Evolutionary conservation across 2,329 filamentous ascomycete genomes (phyloP).

Genomic region (Alternaria conjuncta): DNA sequence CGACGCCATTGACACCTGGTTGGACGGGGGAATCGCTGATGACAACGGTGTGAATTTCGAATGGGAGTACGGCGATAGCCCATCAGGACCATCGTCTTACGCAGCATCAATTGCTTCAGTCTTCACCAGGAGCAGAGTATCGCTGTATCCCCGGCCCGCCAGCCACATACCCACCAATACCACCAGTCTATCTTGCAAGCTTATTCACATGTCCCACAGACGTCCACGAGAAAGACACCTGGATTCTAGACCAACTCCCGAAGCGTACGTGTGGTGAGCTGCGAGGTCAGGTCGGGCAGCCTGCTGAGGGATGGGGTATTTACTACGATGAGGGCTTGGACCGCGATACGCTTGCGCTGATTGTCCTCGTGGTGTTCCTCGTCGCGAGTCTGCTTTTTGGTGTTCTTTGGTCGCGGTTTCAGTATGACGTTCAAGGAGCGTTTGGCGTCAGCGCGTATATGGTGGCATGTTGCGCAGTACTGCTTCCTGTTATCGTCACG

Average conservation of each 20-base stretch:
- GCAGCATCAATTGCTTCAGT: too few relatives aligned
- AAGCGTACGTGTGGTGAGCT: slow-evolving; percentile 29
- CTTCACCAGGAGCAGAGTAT: slow-evolving; percentile 30
- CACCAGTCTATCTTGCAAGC: slow-evolving; percentile 26
- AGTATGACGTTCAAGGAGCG: slow-evolving; percentile 33
- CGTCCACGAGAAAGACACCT: slow-evolving; percentile 22
- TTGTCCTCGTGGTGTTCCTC: slow-evolving; percentile 21
- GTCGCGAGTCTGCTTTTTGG: slow-evolving; percentile 27
- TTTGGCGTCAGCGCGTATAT: slow-evolving; percentile 28
- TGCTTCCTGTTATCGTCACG: neutral
- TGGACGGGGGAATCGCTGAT: too few relatives aligned
- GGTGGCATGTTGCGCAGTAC: neutral
- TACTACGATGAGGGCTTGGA: slow-evolving; percentile 34
- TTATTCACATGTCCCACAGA: slow-evolving; percentile 25
- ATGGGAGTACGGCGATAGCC: too few relatives aligned
- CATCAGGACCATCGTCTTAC: too few relatives aligned
- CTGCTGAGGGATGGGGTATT: slow-evolving; percentile 38
- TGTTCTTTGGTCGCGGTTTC: slow-evolving; percentile 26
- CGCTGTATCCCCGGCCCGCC: slow-evolving; percentile 27
- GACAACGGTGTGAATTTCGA: too few relatives aligned
- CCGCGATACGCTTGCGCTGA: slow-evolving; percentile 15
- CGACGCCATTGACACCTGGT: too few relatives aligned
- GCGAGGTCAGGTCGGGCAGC: slow-evolving; percentile 18
- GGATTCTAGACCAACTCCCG: slow-evolving; percentile 30
- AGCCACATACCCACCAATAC: slow-evolving; percentile 26